phyloP scores from a whole-genome alignment of 176 grass and related monocot species.

The Poa annua region DNA sequence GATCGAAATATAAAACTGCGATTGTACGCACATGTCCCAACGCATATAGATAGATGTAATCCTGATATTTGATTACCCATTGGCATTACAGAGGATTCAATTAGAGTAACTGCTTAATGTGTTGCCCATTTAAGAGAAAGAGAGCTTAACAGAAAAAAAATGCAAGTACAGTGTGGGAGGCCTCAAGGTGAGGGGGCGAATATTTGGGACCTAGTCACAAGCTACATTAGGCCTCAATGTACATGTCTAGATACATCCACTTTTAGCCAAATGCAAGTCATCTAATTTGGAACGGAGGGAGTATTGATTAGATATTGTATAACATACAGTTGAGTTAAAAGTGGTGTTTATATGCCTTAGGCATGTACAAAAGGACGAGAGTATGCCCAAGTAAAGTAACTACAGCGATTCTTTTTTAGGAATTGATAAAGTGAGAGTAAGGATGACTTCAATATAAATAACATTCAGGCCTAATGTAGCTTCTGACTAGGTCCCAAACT shows the following conservation, averaged over 20 bases:
- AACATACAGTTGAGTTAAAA: not conserved
- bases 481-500: not conserved
- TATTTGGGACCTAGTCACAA: no score
- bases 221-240: no score
- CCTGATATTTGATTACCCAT: not conserved
- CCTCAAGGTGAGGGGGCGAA: not conserved
- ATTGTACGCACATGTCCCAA: not conserved
- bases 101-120: not conserved
- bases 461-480: not conserved
- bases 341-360: not conserved
- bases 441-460: slow-evolving; percentile 6
- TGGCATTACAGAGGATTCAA: not conserved
- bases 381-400: slow-evolving; percentile 6
- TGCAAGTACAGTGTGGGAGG: not conserved
- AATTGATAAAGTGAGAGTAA: not conserved
- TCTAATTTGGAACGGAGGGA: no score
- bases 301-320: not conserved
- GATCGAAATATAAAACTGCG: not conserved
- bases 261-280: no score
- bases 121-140: not conserved
- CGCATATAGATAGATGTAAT: not conserved
- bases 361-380: slow-evolving; percentile 1
- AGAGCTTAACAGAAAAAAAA: not conserved
- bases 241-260: no score
- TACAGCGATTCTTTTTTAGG: not conserved